Evolutionary conservation across 768 basidiomycete species (phyloP).

Genomic region (Floccularia luteovirens): DNA sequence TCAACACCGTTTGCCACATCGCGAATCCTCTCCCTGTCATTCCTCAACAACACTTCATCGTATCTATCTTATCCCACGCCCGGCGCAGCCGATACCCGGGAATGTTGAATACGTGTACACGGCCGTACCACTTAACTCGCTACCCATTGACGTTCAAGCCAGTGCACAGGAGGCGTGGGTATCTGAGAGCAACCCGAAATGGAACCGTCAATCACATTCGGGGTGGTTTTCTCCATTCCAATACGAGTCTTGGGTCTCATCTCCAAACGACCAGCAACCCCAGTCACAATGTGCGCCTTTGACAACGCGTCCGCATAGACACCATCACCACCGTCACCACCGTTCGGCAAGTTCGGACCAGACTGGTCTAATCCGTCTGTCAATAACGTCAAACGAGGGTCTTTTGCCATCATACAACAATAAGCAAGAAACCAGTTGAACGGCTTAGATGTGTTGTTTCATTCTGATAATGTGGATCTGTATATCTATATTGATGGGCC

Average conservation of each 20-base stretch:
- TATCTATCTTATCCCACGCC: slow-evolving; percentile 52
- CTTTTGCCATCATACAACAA: slow-evolving; percentile 25
- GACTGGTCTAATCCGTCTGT: slow-evolving; percentile 35
- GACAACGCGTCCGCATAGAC: slow-evolving; percentile 20
- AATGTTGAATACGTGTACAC: slow-evolving; percentile 52
- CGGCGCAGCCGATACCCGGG: slow-evolving; percentile 10
- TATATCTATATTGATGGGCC: too few species aligned
- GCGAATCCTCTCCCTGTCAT: slow-evolving; percentile 7
- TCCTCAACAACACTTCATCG: slow-evolving; percentile 34
- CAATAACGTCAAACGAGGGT: slow-evolving; percentile 37
- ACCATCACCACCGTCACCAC: slow-evolving; percentile 18
- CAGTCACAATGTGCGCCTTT: slow-evolving; percentile 8
- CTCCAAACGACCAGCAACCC: background rate
- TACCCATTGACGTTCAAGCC: slow-evolving; percentile 47
- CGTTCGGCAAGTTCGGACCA: slow-evolving; percentile 15
- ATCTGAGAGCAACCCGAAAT: slow-evolving; percentile 12
- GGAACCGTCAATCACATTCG: slow-evolving; percentile 13
- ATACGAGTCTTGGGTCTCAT: too few species aligned
- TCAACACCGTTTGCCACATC: slow-evolving; percentile 13
- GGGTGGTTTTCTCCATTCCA: slow-evolving; percentile 7
- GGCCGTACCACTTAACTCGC: slow-evolving; percentile 50
- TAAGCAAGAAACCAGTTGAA: slow-evolving; percentile 10
- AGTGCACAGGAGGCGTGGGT: slow-evolving; percentile 69
- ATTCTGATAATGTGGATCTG: background rate
- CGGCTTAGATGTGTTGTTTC: slow-evolving; percentile 4